Evolutionary conservation across 441 rosid genomes (phyloP), one percentile per base, ranked within the genome.

Genomic region (Pelargonium citronellum): DNA sequence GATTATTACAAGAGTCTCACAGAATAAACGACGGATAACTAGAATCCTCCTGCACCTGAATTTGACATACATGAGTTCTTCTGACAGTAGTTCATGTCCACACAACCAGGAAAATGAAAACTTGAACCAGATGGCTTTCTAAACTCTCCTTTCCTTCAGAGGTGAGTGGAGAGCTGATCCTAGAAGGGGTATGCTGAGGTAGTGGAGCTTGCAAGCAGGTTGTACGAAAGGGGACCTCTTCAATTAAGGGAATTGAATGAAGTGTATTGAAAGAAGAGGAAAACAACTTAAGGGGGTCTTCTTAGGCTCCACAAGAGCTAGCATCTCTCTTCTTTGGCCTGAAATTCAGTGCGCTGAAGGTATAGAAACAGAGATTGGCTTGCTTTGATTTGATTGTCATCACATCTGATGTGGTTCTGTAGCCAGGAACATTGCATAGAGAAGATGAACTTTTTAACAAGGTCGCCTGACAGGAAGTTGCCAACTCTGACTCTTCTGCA

Each of bases 341-440:
- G 67, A 85, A 86, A 77, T 82, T 92, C 79, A 95, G 78, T 49
- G 93, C 83, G 84, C 41, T 83, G 46, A 95, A 80, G 71, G 95
- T 88, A 73, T 83, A 95, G 79, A 90, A 71, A 82, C 99, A 92
- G 74, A 84, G 76, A 78, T 90, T 90, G 34, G 87, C 80, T 27
- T 80, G 78, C 78, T 76, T 87, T 70, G 90, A 81, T 80, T 88
- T 89, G 71, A 95, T 76, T 12, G 86, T 79, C 3, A 88, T 83
- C 80, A 86, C 88, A 78, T 90, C 87, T 12, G 98, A 79, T 7
- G 98, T 92, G 76, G 83, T 82, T 79, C 75, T 84, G 79, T 86
- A 81, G 57, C 97, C 98, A 64, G 99, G 99, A 73, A 92, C 78
- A 73, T 83, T 86, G 86, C 98, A 95, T 53, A 83, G 75, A 60